Evolutionary conservation across 2,329 filamentous ascomycete species (phyloP).

Genomic region (Cladophialophora yegresii): DNA sequence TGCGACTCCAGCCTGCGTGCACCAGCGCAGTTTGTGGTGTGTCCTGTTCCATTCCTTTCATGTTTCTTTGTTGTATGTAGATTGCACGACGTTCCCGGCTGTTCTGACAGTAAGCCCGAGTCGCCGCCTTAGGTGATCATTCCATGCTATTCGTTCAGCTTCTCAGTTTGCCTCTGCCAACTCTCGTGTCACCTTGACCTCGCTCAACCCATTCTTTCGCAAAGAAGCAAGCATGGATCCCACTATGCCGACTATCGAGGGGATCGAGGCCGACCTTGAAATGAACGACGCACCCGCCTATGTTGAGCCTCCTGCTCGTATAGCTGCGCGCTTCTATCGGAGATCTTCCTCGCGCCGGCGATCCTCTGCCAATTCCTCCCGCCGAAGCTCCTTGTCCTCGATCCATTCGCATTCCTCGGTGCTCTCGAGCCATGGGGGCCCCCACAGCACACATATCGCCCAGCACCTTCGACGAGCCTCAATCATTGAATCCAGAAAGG

Average conservation of each 20-base stretch:
- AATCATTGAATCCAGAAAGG: slow-evolving; percentile 66
- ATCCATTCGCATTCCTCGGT: slow-evolving; percentile 61
- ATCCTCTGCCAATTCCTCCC: slow-evolving; percentile 64
- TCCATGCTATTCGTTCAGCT: slow-evolving; percentile 7
- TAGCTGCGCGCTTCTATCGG: slow-evolving; percentile 64
- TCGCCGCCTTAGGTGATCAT: neutral
- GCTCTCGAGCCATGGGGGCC: slow-evolving; percentile 51
- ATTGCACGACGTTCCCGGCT: slow-evolving; percentile 4
- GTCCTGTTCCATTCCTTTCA: slow-evolving; percentile 9
- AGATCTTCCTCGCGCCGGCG: slow-evolving; percentile 57
- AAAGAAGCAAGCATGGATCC: slow-evolving; percentile 20
- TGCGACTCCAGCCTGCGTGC: neutral
- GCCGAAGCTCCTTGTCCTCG: slow-evolving; percentile 66
- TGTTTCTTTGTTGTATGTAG: slow-evolving; percentile 9
- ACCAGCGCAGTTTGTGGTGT: neutral
- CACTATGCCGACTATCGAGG: slow-evolving; percentile 32
- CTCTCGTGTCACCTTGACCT: neutral
- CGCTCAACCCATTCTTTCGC: neutral
- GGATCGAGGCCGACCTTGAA: slow-evolving; percentile 41
- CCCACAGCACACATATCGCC: slow-evolving; percentile 61
- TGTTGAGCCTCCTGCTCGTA: slow-evolving; percentile 59
- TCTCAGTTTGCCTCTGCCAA: neutral
- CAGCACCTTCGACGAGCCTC: slow-evolving; percentile 67
- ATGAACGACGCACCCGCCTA: slow-evolving; percentile 43
- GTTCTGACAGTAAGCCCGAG: slow-evolving; percentile 12